Evolutionary conservation across 2,329 filamentous ascomycete species (phyloP).

Genomic region (Paecilomyces variotii): DNA sequence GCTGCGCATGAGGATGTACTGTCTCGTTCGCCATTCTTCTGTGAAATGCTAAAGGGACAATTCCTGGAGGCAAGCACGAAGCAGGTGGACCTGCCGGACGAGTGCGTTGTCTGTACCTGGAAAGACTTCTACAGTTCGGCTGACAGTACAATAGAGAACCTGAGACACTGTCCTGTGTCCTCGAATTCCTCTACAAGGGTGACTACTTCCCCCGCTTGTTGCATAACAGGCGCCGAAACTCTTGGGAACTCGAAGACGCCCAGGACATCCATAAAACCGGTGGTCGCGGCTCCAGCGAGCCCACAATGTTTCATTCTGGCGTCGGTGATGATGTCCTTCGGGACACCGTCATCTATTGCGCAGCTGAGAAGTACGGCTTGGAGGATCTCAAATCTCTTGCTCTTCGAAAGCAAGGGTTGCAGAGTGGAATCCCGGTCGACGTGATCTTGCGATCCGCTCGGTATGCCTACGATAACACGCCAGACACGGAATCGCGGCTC

Average conservation of each 20-base stretch:
- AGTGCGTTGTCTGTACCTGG: slow-evolving; percentile 25
- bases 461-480: slow-evolving; percentile 92
- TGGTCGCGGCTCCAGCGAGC: slow-evolving; percentile 58
- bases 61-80: slow-evolving; percentile 63
- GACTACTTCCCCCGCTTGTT: slow-evolving; percentile 89
- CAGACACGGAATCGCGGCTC: slow-evolving; percentile 82
- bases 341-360: slow-evolving; percentile 91
- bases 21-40: slow-evolving; percentile 76
- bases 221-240: slow-evolving; percentile 76
- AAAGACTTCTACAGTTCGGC: not conserved
- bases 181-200: slow-evolving; percentile 95
- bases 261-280: slow-evolving; percentile 47
- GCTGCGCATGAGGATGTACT: slow-evolving; percentile 92
- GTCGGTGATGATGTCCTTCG: slow-evolving; percentile 71
- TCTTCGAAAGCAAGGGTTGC: slow-evolving; percentile 88
- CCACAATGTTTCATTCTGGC: slow-evolving; percentile 69
- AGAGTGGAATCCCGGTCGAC: slow-evolving; percentile 83
- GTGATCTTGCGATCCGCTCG: slow-evolving; percentile 87
- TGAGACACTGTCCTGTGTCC: slow-evolving; percentile 84
- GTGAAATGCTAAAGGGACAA: slow-evolving; percentile 60
- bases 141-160: slow-evolving; percentile 61
- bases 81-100: slow-evolving; percentile 68
- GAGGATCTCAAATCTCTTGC: slow-evolving; percentile 87
- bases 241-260: slow-evolving; percentile 80
- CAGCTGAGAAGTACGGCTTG: slow-evolving; percentile 81